Percentiles rank a stretch among this genome's conserved stretches.
Conservation (phyloP, 2,329 filamentous ascomycete species). For the Fusarium sp. region DNA sequence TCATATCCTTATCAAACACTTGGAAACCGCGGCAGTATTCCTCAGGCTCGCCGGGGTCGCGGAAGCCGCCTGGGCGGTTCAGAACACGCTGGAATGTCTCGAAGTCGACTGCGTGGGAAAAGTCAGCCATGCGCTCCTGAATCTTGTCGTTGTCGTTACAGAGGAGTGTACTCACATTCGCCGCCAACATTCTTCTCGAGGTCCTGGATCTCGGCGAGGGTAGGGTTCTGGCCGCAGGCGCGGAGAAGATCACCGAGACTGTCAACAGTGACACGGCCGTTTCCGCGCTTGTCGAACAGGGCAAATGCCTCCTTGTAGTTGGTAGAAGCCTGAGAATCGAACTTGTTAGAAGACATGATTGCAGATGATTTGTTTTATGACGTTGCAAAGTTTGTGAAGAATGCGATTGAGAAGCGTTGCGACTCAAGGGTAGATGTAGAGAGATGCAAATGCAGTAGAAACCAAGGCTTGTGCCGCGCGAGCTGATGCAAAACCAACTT, state of each 20-base stretch:
- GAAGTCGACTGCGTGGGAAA: slow-evolving; percentile 81
- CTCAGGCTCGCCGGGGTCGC: slow-evolving; percentile 96
- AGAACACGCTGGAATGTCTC: slow-evolving; percentile 97
- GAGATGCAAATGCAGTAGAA: slow-evolving; percentile 25
- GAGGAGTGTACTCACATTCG: slow-evolving; percentile 79
- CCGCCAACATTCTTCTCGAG: slow-evolving; percentile 89
- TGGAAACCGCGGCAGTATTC: slow-evolving; percentile 99
- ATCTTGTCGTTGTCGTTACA: background rate
- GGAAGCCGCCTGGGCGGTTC: slow-evolving; percentile 97
- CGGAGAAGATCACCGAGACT: slow-evolving; percentile 93
- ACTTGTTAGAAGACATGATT: slow-evolving; percentile 66
- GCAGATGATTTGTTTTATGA: slow-evolving; percentile 39
- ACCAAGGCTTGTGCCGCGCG: slow-evolving; percentile 29
- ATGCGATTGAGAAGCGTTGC: slow-evolving; percentile 34
- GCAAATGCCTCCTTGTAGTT: slow-evolving; percentile 99
- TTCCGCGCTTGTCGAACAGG: slow-evolving; percentile 99
- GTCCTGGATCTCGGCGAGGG: slow-evolving; percentile 90
- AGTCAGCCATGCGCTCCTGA: slow-evolving; percentile 10
- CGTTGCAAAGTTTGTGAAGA: slow-evolving; percentile 22
- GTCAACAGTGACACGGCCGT: slow-evolving; percentile 88
- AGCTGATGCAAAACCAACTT: slow-evolving; percentile 46
- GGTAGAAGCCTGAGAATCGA: slow-evolving; percentile 77
- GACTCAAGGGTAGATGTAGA: slow-evolving; percentile 23
- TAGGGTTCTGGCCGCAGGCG: slow-evolving; percentile 98
- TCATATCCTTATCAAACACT: slow-evolving; percentile 99